Percentiles rank a stretch among this genome's conserved stretches.
Evolutionary conservation across 768 basidiomycete genomes (phyloP).

Genomic region (Leccinum sublutescens): DNA sequence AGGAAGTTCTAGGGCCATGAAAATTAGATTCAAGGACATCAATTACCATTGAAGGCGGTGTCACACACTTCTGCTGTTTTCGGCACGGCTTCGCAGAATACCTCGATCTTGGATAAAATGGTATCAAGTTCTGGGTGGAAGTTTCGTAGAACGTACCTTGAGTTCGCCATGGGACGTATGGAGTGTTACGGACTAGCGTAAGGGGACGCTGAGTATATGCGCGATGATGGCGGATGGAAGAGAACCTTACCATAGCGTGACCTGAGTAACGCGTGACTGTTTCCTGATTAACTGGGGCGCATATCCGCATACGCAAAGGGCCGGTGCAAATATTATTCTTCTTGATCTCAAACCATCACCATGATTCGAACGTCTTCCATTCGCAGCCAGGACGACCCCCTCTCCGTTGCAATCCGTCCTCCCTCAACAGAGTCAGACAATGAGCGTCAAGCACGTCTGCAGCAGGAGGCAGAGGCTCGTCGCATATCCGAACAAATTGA

Average conservation of each 20-base stretch:
- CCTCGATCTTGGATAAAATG: slow-evolving; percentile 64
- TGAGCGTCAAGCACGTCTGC: slow-evolving; percentile 60
- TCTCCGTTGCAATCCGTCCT: slow-evolving; percentile 64
- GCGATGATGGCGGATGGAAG: slow-evolving; percentile 24
- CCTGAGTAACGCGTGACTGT: slow-evolving; percentile 26
- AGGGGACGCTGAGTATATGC: slow-evolving; percentile 11
- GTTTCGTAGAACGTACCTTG: slow-evolving; percentile 58
- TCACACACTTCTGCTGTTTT: slow-evolving; percentile 84
- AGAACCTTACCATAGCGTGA: slow-evolving; percentile 32
- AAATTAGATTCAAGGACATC: not conserved
- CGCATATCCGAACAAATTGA: slow-evolving; percentile 79
- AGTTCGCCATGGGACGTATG: slow-evolving; percentile 94
- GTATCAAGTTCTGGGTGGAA: not conserved
- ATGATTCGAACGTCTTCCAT: slow-evolving; percentile 68
- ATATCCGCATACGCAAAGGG: not conserved
- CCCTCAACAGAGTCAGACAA: slow-evolving; percentile 62
- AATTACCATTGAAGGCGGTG: not conserved
- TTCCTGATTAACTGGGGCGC: slow-evolving; percentile 12
- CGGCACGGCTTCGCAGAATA: slow-evolving; percentile 97
- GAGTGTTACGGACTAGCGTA: slow-evolving; percentile 81
- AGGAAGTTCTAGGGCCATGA: slow-evolving; percentile 76
- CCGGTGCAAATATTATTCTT: not conserved
- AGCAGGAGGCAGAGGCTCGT: slow-evolving; percentile 70
- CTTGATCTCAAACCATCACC: slow-evolving; percentile 36
- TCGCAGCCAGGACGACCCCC: slow-evolving; percentile 75